phyloP scores from a whole-genome alignment of 2,329 filamentous ascomycete species.

The Pseudogymnoascus sp. region DNA sequence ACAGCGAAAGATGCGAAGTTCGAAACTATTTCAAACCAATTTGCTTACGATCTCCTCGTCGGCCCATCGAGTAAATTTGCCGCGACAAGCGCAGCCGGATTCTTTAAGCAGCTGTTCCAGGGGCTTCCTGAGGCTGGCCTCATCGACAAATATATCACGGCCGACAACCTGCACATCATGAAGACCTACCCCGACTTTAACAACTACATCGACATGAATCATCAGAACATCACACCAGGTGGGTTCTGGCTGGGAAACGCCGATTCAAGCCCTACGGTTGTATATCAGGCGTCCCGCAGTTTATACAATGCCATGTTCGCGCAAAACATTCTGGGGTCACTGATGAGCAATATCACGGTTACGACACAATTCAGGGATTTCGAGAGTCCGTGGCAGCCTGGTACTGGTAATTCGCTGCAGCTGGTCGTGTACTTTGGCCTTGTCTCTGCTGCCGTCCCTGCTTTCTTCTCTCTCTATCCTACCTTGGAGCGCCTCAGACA shows the following conservation, averaged over 20 bases:
- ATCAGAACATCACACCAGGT: constrained; percentile 64
- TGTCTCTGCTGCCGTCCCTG: constrained; percentile 69
- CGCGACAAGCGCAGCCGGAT: constrained; percentile 16
- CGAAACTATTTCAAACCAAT: constrained; percentile 21
- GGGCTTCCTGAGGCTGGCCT: constrained; percentile 17
- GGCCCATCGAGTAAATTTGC: constrained; percentile 37
- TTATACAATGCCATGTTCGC: constrained; percentile 50
- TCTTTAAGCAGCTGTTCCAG: constrained; percentile 22
- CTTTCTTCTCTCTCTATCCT: constrained; percentile 82
- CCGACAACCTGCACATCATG: constrained; percentile 34
- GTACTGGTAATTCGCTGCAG: constrained; percentile 66
- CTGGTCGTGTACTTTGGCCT: constrained; percentile 76
- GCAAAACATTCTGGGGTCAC: constrained; percentile 58
- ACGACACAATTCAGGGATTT: constrained; percentile 67
- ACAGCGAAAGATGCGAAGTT: constrained; percentile 37
- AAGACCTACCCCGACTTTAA: constrained; percentile 63
- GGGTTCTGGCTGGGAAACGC: constrained; percentile 68
- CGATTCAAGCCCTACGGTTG: constrained; percentile 54
- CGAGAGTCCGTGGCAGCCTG: constrained; percentile 62
- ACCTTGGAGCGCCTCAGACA: constrained; percentile 74
- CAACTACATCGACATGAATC: constrained; percentile 52
- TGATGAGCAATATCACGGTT: constrained; percentile 62
- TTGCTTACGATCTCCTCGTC: constrained; percentile 28
- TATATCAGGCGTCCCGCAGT: constrained; percentile 58
- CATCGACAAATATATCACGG: constrained; percentile 14